A percentile compares a stretch with the other conserved stretches of the same genome.
Conservation (phyloP, 2,329 filamentous ascomycete species). For the Aspergillus ochraceus region DNA sequence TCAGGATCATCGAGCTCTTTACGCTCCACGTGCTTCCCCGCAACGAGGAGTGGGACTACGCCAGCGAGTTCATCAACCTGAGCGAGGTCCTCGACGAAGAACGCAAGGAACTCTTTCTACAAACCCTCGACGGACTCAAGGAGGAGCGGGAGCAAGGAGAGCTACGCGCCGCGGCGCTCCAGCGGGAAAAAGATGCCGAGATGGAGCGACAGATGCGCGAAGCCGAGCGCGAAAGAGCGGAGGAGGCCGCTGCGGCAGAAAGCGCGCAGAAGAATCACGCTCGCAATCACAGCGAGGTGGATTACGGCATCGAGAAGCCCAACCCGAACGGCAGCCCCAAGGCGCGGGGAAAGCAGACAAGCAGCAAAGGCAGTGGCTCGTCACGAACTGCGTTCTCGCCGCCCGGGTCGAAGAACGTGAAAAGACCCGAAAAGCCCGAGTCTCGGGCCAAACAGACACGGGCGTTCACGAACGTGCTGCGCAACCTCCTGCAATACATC, state of each 20-base stretch:
- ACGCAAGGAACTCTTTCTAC: conserved; percentile 81
- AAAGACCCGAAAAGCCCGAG: conserved; percentile 39
- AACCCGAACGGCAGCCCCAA: conserved; percentile 37
- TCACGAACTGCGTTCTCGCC: conserved; percentile 35
- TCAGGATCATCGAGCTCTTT: conserved; percentile 94
- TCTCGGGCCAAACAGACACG: conserved; percentile 40
- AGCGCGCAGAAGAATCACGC: conserved; percentile 40
- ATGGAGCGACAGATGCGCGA: conserved; percentile 48
- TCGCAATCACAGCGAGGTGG: conserved; percentile 65
- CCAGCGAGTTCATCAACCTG: conserved; percentile 82
- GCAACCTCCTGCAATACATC: conserved; percentile 52
- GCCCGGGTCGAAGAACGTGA: conserved; percentile 36
- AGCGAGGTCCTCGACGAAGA: conserved; percentile 90
- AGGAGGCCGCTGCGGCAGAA: conserved; percentile 41
- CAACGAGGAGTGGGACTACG: conserved; percentile 96
- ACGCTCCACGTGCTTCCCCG: conserved; percentile 90
- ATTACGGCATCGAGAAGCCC: conserved; percentile 67
- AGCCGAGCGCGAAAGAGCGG: conserved; percentile 43
- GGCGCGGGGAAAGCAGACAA: conserved; percentile 27
- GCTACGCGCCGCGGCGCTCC: conserved; percentile 60
- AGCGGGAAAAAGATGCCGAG: conserved; percentile 61
- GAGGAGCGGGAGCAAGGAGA: conserved; percentile 80
- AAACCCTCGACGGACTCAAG: conserved; percentile 78
- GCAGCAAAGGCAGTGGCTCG: conserved; percentile 23
- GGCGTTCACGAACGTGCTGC: conserved; percentile 47